phyloP scores from a whole-genome alignment of 345 rosid species.

The Carallia pectinifolia region DNA sequence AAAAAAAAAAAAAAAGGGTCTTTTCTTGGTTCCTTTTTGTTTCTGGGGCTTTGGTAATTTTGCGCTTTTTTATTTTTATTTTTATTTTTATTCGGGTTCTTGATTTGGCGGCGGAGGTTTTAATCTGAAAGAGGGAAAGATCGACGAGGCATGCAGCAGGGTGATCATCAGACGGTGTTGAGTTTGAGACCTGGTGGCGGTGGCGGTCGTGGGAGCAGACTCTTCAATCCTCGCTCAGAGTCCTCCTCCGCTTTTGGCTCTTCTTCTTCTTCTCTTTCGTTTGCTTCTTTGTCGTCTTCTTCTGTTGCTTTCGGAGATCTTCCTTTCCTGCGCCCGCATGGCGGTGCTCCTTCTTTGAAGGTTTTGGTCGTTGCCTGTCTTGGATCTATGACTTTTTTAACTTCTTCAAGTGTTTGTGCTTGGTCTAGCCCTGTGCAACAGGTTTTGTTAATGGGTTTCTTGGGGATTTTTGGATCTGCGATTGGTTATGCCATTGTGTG shows the following conservation, averaged over 20 bases:
- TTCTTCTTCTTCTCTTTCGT: slow-evolving; percentile 23
- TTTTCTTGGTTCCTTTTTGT: not conserved
- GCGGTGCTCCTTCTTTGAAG: slow-evolving; percentile 38
- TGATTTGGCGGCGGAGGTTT: slow-evolving; percentile 7
- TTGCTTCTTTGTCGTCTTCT: slow-evolving; percentile 6
- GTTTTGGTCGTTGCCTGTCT: slow-evolving; percentile 25
- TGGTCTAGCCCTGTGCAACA: not conserved
- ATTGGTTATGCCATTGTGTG: not conserved
- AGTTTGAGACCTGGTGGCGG: slow-evolving; percentile 37
- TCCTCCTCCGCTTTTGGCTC: slow-evolving; percentile 11
- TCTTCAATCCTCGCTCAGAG: slow-evolving; percentile 22
- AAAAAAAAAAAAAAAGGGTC: not conserved
- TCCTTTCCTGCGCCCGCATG: slow-evolving; percentile 71
- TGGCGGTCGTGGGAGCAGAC: slow-evolving; percentile 15
- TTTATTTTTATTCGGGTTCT: not conserved
- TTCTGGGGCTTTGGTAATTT: not conserved
- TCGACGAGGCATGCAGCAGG: slow-evolving; percentile 17
- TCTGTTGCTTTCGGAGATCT: slow-evolving; percentile 62
- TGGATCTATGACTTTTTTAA: slow-evolving; percentile 42
- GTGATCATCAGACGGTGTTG: slow-evolving; percentile 35
- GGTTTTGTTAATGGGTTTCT: not conserved
- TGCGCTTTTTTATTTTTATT: not conserved
- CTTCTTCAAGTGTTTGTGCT: not conserved
- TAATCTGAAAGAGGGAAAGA: not conserved
- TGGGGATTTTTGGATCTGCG: not conserved